A percentile compares a stretch with the other conserved stretches of the same genome.
phyloP scores from a whole-genome alignment of 2,329 filamentous ascomycete species.

The Dactylellina parvicollis region DNA sequence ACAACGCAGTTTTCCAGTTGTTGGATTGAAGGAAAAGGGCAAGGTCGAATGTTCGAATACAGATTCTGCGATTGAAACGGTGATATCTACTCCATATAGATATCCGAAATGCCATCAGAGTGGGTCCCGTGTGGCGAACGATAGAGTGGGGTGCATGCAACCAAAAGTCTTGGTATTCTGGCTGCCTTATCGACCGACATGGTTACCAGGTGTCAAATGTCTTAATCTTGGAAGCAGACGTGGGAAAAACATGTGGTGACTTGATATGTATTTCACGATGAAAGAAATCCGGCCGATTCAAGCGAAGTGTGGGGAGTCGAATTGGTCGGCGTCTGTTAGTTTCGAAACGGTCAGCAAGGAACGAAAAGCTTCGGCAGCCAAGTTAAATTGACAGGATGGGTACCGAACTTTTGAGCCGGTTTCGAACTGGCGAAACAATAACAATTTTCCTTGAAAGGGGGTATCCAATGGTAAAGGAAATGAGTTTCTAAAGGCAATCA shows the following conservation, averaged over 20 bases:
- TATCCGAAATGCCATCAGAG: constrained; percentile 31
- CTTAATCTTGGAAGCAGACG: constrained; percentile 39
- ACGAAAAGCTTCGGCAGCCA: background rate
- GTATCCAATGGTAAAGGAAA: no score
- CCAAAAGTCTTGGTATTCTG: constrained; percentile 53
- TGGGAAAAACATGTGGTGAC: background rate
- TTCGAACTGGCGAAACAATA: background rate
- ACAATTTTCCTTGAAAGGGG: no score
- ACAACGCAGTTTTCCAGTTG: background rate
- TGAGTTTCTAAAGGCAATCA: no score
- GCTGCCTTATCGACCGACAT: constrained; percentile 51
- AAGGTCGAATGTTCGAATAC: background rate
- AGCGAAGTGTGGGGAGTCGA: background rate
- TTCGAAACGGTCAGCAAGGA: background rate
- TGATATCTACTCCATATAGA: constrained; percentile 32
- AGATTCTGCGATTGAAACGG: constrained; percentile 15
- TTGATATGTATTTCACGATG: no score
- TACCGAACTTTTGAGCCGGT: background rate
- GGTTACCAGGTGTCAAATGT: constrained; percentile 41
- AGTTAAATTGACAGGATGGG: background rate
- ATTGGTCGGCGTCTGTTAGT: background rate
- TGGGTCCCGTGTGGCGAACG: constrained; percentile 42
- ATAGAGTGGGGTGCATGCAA: constrained; percentile 45
- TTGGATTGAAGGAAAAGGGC: background rate
- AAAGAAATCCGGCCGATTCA: no score